Conservation (phyloP, 176 grass and related monocot genomes). For the Cocos nucifera region DNA sequence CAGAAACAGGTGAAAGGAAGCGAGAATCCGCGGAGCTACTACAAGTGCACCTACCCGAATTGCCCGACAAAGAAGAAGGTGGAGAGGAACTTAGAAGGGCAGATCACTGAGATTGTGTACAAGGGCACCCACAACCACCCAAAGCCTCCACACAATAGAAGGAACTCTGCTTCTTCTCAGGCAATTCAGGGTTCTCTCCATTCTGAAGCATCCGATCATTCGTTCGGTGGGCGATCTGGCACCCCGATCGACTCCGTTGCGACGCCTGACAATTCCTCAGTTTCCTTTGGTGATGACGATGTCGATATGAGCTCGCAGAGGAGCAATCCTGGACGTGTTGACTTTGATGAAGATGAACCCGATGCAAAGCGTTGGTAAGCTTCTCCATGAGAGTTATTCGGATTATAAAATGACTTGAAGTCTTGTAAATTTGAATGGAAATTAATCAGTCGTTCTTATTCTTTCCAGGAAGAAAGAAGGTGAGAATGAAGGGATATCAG, state of each 20-base stretch:
- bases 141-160: conserved; percentile 9
- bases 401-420: no score
- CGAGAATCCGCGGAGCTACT: conserved; percentile 15
- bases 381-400: no score
- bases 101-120: conserved; percentile 21
- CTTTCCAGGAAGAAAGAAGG: conserved; percentile 9
- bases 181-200: neutral
- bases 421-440: no score
- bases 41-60: conserved; percentile 8
- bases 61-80: conserved; percentile 19
- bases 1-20: conserved; percentile 21
- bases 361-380: conserved; percentile 14
- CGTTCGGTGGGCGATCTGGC: neutral
- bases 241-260: no score
- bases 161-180: conserved; percentile 5
- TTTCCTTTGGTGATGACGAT: neutral
- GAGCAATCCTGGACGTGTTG: neutral
- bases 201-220: conserved; percentile 14
- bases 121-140: conserved; percentile 16
- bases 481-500: conserved; percentile 1
- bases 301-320: conserved; percentile 4
- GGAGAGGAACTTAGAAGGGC: conserved; percentile 8
- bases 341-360: conserved; percentile 6
- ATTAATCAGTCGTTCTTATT: no score
- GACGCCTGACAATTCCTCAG: conserved; percentile 11